A percentile compares a stretch with the other conserved stretches of the same genome.
These are phyloP conservation scores for Saccharomycopsis capsularis DNA, from an alignment of 805 yeast species.

Conservation along the genomic window DNA sequence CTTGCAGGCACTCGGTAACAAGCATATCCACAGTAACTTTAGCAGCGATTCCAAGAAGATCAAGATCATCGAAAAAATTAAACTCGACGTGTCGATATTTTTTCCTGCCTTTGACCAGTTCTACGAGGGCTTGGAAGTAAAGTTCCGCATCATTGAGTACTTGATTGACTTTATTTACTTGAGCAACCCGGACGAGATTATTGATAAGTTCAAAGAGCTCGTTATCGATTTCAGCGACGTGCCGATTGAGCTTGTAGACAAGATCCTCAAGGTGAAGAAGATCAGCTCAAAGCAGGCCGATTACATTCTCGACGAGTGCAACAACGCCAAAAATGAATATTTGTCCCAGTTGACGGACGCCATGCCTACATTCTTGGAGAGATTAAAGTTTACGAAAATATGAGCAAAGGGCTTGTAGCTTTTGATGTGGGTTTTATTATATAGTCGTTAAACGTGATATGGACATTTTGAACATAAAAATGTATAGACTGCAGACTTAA, in stretches of 20 bases:
- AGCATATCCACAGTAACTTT: constrained; percentile 36
- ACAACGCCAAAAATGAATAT: constrained; percentile 21
- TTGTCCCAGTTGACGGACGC: constrained; percentile 17
- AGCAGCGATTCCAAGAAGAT: constrained; percentile 31
- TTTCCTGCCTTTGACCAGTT: constrained; percentile 46
- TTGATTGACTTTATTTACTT: constrained; percentile 50
- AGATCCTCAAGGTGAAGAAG: constrained; percentile 43
- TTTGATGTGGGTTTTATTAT: too few relatives aligned
- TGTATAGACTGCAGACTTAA: too few relatives aligned
- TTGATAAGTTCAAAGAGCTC: constrained; percentile 54
- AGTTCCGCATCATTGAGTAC: constrained; percentile 54
- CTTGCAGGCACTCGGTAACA: constrained; percentile 39
- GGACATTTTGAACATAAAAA: too few relatives aligned
- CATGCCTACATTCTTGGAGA: constrained; percentile 20
- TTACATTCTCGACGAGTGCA: constrained; percentile 18
- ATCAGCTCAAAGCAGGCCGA: constrained; percentile 14
- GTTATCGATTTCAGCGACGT: constrained; percentile 68
- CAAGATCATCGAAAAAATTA: constrained; percentile 44
- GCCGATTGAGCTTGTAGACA: constrained; percentile 61
- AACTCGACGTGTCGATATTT: constrained; percentile 53
- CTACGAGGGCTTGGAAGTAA: constrained; percentile 36
- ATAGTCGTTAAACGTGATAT: too few relatives aligned
- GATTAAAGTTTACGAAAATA: constrained; percentile 8
- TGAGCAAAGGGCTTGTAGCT: too few relatives aligned
- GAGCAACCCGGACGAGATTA: constrained; percentile 39